A percentile compares a stretch with the other conserved stretches of the same genome.
Conservation (phyloP, 2,329 filamentous ascomycete genomes). For the Cercospora zeae-maydis region DNA sequence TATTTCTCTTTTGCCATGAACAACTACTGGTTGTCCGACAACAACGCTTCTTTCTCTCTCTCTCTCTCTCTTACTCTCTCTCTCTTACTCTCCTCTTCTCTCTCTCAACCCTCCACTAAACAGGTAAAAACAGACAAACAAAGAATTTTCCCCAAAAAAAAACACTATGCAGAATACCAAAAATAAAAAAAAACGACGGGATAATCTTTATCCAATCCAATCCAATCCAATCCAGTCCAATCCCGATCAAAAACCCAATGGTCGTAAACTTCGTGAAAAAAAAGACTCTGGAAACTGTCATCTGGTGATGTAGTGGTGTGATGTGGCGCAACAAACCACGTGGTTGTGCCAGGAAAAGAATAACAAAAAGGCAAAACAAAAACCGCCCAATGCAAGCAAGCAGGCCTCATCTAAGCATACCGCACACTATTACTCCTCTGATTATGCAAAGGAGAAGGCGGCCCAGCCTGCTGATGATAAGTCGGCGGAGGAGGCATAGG, state of each 20-base stretch:
- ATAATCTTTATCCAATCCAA: background rate
- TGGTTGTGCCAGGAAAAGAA: background rate
- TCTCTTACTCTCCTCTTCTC: no score
- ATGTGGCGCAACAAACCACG: background rate
- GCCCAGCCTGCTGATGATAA: slow-evolving; percentile 9
- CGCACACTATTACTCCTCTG: slow-evolving; percentile 18
- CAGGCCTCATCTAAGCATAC: slow-evolving; percentile 25
- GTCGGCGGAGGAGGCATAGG: slow-evolving; percentile 24
- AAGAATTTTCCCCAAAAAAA: no score
- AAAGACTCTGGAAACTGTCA: no score
- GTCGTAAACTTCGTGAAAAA: background rate
- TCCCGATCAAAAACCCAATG: background rate
- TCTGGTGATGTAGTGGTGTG: no score
- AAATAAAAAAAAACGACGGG: background rate
- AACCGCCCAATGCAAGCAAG: background rate
- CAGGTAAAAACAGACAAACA: no score
- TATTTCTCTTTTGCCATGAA: no score
- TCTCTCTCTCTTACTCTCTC: no score
- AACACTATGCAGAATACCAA: no score
- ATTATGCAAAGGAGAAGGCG: background rate
- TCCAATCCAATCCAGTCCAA: background rate
- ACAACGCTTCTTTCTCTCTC: no score
- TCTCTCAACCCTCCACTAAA: no score
- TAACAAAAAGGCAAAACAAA: background rate
- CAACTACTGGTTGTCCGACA: no score